Base-by-base conservation (phyloP, 257 asterid genomes). In the Salvia miltiorrhiza region DNA sequence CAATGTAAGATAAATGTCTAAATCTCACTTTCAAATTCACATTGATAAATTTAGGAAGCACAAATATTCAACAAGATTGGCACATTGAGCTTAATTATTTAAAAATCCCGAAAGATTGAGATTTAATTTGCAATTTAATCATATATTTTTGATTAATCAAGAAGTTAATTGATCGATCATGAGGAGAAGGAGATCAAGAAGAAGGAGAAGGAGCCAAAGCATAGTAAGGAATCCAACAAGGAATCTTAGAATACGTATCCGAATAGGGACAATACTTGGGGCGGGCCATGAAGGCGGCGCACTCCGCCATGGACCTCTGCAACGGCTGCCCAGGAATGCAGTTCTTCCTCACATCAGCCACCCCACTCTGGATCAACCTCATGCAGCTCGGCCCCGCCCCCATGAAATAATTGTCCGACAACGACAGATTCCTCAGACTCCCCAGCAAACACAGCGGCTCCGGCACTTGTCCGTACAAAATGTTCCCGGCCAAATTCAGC, bases 371-470 rank as follows among this genome's bases (percentile, higher is more conserved):
- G 21, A 86, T 72, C 86, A 81, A 62, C 4, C 73, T 47, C 90
- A 58, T 37, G 49, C 97, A 90, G 7, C 55, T 17, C 4, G 87
- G 87, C 70, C 92, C 97, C 12, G 81, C 72, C 2, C 17, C 47
- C 3, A 70, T 86, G 10, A 90, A 86, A 56, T 88, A 88, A 57
- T 90, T 88, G 64, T 80, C 79, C n/a, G 96, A 82, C 65, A 90
- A 19, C 0, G 96, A 83, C 47, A 90, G 49, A 70, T 85, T 86
- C 3, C 61, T 78, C 84, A 90, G 39, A 39, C 66, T 83, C 37
- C 79, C 81, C 13, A 85, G 41, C 48, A 63, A 73, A 30, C 97
- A 90, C 5, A 90, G 20, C 50, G 73, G 74, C 30, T 90, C 94
- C 3, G 97, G 97, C 35, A 90, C 85, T 16, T 6, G 16, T 0